Conservation (phyloP, 2,329 filamentous ascomycete genomes). For the Diplocarpon rosae region DNA sequence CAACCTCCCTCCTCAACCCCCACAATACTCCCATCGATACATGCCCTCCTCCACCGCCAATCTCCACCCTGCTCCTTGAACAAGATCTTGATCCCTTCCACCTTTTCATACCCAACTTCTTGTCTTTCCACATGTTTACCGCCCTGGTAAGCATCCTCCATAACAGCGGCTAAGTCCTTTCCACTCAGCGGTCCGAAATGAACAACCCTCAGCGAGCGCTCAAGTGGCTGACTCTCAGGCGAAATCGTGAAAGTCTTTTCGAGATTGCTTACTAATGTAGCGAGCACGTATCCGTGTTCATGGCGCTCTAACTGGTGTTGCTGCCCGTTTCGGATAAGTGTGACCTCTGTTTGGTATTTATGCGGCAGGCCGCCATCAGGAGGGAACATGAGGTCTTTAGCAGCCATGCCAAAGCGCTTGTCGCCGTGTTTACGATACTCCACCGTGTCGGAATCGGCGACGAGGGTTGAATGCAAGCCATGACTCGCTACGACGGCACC, state of each 20-base stretch:
- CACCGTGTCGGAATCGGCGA: conserved; percentile 81
- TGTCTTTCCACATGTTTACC: conserved; percentile 43
- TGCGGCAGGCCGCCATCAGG: conserved; percentile 39
- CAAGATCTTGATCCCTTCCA: conserved; percentile 56
- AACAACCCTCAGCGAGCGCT: conserved; percentile 60
- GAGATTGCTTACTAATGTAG: conserved; percentile 67
- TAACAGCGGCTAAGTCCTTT: conserved; percentile 62
- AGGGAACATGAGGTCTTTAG: conserved; percentile 59
- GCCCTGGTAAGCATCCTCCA: conserved; percentile 51
- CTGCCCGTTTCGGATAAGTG: conserved; percentile 21
- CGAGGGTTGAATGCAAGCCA: conserved; percentile 78
- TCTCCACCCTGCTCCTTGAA: conserved; percentile 59
- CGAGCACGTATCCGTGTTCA: conserved; percentile 66
- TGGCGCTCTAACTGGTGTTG: conserved; percentile 29
- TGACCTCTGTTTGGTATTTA: conserved; percentile 43
- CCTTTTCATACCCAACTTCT: conserved; percentile 60
- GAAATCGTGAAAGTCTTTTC: conserved; percentile 77
- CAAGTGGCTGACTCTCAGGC: conserved; percentile 57
- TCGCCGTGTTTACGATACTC: conserved; percentile 68
- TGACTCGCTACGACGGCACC: conserved; percentile 84
- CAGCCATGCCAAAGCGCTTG: conserved; percentile 76
- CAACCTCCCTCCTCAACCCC: conserved; percentile 58
- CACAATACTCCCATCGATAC: conserved; percentile 85
- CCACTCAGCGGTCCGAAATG: conserved; percentile 60
- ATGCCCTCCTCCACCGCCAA: conserved; percentile 67